Evolutionary conservation across 164 flowering plant genomes (phyloP).

Genomic region (Nelumbo lutea): DNA sequence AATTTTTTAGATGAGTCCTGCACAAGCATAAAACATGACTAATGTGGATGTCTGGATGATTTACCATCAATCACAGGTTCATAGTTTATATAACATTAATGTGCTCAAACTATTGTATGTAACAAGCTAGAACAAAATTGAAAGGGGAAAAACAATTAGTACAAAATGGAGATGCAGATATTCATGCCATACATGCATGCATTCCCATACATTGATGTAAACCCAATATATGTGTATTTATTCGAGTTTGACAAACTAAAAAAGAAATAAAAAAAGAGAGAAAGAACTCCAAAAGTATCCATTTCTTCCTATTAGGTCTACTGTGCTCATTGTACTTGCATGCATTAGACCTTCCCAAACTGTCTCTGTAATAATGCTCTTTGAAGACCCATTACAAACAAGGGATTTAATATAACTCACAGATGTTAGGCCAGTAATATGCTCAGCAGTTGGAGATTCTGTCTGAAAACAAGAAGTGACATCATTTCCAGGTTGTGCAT

Average conservation of each 20-base stretch:
- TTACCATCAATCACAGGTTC: background rate
- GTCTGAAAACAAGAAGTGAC: constrained; percentile 15
- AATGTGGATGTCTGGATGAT: background rate
- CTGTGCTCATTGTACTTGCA: background rate
- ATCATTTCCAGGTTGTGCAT: constrained; percentile 8
- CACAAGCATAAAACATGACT: constrained; percentile 5
- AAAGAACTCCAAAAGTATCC: background rate
- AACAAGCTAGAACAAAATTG: background rate
- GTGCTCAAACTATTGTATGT: background rate
- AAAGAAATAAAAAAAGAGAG: background rate
- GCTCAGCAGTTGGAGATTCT: constrained; percentile 13
- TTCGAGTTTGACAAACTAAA: background rate
- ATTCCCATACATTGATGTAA: background rate
- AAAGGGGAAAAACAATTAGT: background rate
- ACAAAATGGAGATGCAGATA: background rate
- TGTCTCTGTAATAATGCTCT: background rate
- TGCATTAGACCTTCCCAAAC: constrained; percentile 1
- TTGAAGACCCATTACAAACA: constrained; percentile 6
- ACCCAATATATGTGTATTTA: background rate
- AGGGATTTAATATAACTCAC: constrained; percentile 10
- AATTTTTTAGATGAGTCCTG: constrained; percentile 38
- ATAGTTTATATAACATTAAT: background rate
- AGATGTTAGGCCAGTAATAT: constrained; percentile 14
- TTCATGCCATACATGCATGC: background rate
- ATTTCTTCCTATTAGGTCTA: background rate